Percentiles rank a stretch among this genome's conserved stretches.
Evolutionary conservation across 768 basidiomycete genomes (phyloP).

Genomic region (Amylocystis lapponica): DNA sequence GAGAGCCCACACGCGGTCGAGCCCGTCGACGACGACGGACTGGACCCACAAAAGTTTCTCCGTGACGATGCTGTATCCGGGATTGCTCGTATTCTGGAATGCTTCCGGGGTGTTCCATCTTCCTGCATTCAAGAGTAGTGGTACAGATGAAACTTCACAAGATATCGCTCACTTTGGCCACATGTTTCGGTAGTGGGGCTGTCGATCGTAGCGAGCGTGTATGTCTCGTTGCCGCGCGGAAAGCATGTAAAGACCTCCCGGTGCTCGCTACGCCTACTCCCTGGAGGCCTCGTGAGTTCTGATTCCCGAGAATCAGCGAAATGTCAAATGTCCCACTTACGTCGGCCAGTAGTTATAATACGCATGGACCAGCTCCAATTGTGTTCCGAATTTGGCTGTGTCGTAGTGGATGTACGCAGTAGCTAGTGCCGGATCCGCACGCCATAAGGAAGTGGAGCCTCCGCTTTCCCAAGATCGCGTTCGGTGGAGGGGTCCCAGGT

Average conservation of each 20-base stretch:
- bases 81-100: constrained; percentile 14
- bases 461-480: constrained; percentile 10
- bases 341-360: constrained; percentile 14
- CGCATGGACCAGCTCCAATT: constrained; percentile 12
- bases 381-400: constrained; percentile 10
- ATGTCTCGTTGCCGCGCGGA: constrained; percentile 16
- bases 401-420: constrained; percentile 9
- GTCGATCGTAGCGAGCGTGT: constrained; percentile 11
- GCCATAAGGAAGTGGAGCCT: constrained; percentile 2
- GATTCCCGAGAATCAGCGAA: not conserved
- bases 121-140: not conserved
- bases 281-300: not conserved
- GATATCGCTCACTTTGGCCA: constrained; percentile 9
- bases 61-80: constrained; percentile 12
- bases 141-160: not conserved
- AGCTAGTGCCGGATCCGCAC: not conserved
- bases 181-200: constrained; percentile 11
- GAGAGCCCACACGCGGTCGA: constrained; percentile 19
- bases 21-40: constrained; percentile 19
- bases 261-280: constrained; percentile 14
- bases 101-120: constrained; percentile 17
- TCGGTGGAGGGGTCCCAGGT: constrained; percentile 11
- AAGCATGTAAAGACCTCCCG: constrained; percentile 13
- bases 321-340: constrained; percentile 8
- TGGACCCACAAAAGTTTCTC: constrained; percentile 18